Evolutionary conservation across 768 basidiomycete genomes (phyloP).

Genomic region (Leccinum arenicola): DNA sequence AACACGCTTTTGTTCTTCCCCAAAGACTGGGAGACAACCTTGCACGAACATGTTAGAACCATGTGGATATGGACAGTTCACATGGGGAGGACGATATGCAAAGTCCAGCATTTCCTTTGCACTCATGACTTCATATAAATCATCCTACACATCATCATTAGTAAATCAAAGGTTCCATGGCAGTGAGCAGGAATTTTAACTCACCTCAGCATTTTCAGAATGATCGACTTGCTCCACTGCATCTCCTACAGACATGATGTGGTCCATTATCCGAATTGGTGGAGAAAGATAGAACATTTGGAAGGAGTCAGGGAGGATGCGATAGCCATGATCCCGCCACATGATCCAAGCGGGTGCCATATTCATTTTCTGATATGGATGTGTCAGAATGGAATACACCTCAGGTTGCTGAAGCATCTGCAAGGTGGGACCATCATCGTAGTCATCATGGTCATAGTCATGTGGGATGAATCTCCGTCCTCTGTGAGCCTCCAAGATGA

Average conservation of each 20-base stretch:
- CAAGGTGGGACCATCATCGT: constrained; percentile 8
- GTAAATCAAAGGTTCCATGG: too few relatives aligned
- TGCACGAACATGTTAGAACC: neutral
- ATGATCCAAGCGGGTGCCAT: constrained; percentile 4
- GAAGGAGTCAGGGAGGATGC: constrained; percentile 1
- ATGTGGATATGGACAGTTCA: neutral
- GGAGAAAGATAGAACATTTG: constrained; percentile 6
- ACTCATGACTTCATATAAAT: neutral
- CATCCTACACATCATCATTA: too few relatives aligned
- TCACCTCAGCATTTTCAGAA: too few relatives aligned
- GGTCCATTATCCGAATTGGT: neutral
- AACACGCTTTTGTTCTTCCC: neutral
- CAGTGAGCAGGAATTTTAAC: too few relatives aligned
- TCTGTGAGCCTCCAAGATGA: neutral
- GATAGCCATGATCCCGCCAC: constrained; percentile 11
- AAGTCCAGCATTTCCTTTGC: neutral
- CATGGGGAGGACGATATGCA: too few relatives aligned
- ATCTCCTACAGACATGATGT: neutral
- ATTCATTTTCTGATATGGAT: neutral
- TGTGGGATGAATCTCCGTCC: neutral
- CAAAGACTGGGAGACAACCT: neutral
- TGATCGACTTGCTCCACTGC: too few relatives aligned
- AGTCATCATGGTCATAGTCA: constrained; percentile 1
- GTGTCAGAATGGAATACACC: neutral
- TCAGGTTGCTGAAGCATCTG: constrained; percentile 8